Percentiles rank a stretch among this genome's conserved stretches.
Conservation (phyloP, 129 eudicot species). For the Helianthus tuberosus region DNA sequence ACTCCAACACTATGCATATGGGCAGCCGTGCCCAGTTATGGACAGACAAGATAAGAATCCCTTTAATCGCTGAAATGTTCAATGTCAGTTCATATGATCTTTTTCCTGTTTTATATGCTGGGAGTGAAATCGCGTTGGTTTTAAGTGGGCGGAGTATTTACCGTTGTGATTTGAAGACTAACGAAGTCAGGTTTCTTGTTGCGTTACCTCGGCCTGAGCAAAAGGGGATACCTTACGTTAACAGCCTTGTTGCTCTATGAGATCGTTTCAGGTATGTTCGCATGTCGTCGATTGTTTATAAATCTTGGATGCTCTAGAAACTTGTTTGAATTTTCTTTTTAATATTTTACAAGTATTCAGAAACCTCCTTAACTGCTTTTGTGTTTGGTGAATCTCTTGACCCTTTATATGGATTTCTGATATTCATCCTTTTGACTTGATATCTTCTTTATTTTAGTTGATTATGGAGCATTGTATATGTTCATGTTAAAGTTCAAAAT, state of each 20-base stretch:
- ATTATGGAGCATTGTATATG: not conserved
- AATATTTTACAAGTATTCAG: conserved; percentile 1
- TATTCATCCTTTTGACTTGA: not conserved
- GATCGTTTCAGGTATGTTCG: conserved; percentile 7
- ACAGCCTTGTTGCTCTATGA: conserved; percentile 53
- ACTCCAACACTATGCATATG: conserved; percentile 62
- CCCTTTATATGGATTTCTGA: conserved; percentile 11
- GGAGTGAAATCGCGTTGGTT: conserved; percentile 36
- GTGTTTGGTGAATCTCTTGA: conserved; percentile 28
- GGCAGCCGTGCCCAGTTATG: conserved; percentile 33
- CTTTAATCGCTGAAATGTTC: conserved; percentile 10
- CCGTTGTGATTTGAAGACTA: conserved; percentile 38
- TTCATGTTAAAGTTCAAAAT: not conserved
- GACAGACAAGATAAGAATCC: conserved; percentile 22
- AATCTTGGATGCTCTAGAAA: not conserved
- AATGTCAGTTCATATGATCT: not conserved
- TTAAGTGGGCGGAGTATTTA: conserved; percentile 1
- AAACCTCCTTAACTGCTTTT: conserved; percentile 5
- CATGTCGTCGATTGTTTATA: conserved; percentile 4
- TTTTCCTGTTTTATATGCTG: conserved; percentile 25
- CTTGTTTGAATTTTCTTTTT: conserved; percentile 11
- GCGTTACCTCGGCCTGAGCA: not conserved
- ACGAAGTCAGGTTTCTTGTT: conserved; percentile 25
- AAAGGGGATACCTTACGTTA: conserved; percentile 45
- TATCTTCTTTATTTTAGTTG: not conserved